A percentile compares a stretch with the other conserved stretches of the same genome.
Evolutionary conservation across 129 eudicot species (phyloP).

Genomic region (Saposhnikovia divaricata): DNA sequence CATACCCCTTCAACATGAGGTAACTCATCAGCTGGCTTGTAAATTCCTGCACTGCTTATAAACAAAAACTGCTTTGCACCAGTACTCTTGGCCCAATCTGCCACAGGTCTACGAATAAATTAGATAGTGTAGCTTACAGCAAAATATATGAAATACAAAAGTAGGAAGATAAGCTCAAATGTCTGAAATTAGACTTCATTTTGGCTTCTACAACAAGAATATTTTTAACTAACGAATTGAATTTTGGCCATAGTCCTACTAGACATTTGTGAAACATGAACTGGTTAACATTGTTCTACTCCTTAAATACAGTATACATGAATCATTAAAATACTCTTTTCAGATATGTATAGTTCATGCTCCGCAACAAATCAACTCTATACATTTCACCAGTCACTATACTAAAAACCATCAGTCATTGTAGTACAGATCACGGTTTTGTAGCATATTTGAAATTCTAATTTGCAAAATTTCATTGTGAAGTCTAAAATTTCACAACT

Average conservation of each 20-base stretch:
- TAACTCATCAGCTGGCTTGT: conserved; percentile 86
- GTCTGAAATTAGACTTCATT: not conserved
- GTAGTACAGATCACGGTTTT: not conserved
- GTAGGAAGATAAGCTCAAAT: not conserved
- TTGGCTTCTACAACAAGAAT: not conserved
- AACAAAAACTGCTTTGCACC: conserved; percentile 72
- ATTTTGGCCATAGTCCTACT: not conserved
- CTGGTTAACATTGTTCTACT: not conserved
- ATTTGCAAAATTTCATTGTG: too few relatives aligned
- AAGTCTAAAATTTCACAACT: too few relatives aligned
- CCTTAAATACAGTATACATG: too few relatives aligned
- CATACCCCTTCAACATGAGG: conserved; percentile 98
- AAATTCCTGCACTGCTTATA: conserved; percentile 97
- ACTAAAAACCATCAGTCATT: too few relatives aligned
- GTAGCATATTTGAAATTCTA: too few relatives aligned
- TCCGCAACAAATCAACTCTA: not conserved
- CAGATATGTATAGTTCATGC: not conserved
- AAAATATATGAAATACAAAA: not conserved
- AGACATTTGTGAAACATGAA: not conserved
- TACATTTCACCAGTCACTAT: too few relatives aligned
- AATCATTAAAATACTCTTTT: too few relatives aligned
- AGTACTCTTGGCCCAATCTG: conserved; percentile 87
- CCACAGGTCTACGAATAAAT: conserved; percentile 59
- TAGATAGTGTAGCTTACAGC: not conserved
- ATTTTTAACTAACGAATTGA: not conserved